Evolutionary conservation across 495 filamentous ascomycete species (phyloP), one percentile per base, ranked within the genome.

Genomic region (Chaetomium cochliodes): DNA sequence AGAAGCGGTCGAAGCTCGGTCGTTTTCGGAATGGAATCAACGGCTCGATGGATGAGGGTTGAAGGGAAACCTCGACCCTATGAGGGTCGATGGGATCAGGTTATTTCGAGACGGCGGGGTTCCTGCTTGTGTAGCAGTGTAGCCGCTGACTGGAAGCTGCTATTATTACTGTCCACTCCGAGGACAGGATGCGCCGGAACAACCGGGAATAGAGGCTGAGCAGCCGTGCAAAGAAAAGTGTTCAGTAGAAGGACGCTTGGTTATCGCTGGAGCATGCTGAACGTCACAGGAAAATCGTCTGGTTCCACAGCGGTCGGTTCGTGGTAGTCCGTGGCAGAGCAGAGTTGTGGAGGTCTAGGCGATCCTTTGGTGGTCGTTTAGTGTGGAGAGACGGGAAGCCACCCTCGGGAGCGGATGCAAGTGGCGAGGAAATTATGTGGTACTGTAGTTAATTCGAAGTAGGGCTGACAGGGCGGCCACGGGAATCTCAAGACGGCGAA

Each of bases 101-200:
- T 22, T 65, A 46, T 44, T 37, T 46, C 60, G 58, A 39, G 30
- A 18, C 46, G 26, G 37, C 49, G 49, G 50, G 61, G 54, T 39
- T 33, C 15, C 25, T 46, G 60, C 13, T 57, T 13, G 55, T 41
- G 37, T 30, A 60, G 54, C 25, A 28, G 56, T 57, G 61, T 69
- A 68, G 68, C 59, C 68, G 64, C 68, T 55, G 55, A 57, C 63
- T 58, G 30, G 26, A 49, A 47, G 47, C 30, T 67, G 66, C 68
- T 71, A 73, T 71, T 71, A 73, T 69, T 71, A 69, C 71, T 61
- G 63, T 66, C 63, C 54, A 62, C 41, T 52, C 60, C 69, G 61
- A 73, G 67, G 63, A 61, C 30, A 37, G 37, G 60, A 37, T 60
- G 58, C 50, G 47, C 63, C 62, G 70, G 66, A 62, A 61, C 39